Percentiles rank a stretch among this genome's conserved stretches.
phyloP scores from a whole-genome alignment of 306 rosid genomes.

The Medicago ruthenica region DNA sequence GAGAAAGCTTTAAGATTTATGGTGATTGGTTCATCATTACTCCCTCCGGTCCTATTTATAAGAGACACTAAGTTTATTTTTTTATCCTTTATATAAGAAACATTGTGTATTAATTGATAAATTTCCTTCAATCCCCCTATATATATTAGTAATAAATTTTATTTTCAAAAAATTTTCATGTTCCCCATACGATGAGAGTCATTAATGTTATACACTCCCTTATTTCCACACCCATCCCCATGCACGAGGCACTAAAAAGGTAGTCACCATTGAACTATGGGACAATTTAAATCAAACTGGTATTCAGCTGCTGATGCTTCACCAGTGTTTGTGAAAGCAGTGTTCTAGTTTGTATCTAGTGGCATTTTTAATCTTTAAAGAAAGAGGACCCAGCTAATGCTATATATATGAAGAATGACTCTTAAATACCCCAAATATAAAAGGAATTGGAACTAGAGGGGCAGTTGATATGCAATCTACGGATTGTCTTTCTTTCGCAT shows the following conservation, averaged over 20 bases:
- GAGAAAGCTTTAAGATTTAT: slow-evolving; percentile 10
- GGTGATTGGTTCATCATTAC: slow-evolving; percentile 1
- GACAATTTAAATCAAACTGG: background rate
- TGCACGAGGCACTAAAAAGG: background rate
- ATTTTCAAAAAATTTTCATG: background rate
- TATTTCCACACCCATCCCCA: background rate
- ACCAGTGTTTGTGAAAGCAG: background rate
- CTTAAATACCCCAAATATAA: background rate
- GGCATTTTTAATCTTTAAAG: background rate
- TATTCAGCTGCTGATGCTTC: slow-evolving; percentile 5
- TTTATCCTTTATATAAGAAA: background rate
- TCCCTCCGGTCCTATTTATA: background rate
- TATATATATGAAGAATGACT: background rate
- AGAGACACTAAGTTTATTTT: background rate
- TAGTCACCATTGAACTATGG: background rate
- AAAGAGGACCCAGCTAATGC: background rate
- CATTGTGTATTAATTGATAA: background rate
- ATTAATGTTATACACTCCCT: background rate
- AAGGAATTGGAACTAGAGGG: background rate
- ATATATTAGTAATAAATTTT: background rate
- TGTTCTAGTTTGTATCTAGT: background rate
- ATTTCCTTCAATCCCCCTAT: background rate
- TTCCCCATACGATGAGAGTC: background rate
- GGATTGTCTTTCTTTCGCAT: background rate
- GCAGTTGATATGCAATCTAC: background rate